Evolutionary conservation across 1,139 yeast genomes (phyloP), one percentile per base, ranked within the genome.

Genomic region (Williopsis jadinii): DNA sequence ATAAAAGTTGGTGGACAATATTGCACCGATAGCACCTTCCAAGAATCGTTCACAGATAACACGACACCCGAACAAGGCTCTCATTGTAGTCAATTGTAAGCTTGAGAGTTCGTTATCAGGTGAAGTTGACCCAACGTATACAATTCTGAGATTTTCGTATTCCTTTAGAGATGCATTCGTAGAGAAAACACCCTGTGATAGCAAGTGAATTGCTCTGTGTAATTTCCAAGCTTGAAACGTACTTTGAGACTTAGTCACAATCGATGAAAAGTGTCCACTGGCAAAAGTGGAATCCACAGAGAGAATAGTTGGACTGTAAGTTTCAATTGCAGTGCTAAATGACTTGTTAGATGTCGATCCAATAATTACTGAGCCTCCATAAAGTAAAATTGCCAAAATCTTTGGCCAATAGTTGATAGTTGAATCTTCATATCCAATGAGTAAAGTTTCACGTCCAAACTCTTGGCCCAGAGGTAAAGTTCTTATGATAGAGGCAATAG

Each of bases 401-500:
- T 64, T 65, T 11, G 61, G 49, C 62, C 62, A 58, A 10, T 51
- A 47, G 42, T 60, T 63, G 15, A 61, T 35, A n/a, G 52, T 48
- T 2, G 49, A 42, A 5, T 41, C 43, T 3, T 51, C 41, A n/a
- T 54, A 50, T 1, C 68, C 62, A 15, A 80, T 57, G 9, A 75
- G 52, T 14, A 81, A 37, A 3, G 50, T 58, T 50, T 82, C 88
- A 0, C 57, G 48, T 0, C 53, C 41, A 48, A 80, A 58, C 19
- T 63, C 64, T 38, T 73, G 70, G 1, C 62, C 63, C 6, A 63
- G 43, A 1, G 90, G 86, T 28, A 81, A 61, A 19, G 77, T 77
- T 56, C 75, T 77, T 36, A 82, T 63, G 36, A 77, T 72, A 0
- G 86, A 69, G 0, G 88, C 82, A 12, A 81, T 63, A 2, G 81